phyloP scores from a whole-genome alignment of 495 filamentous ascomycete species.

The Penicillium herquei region DNA sequence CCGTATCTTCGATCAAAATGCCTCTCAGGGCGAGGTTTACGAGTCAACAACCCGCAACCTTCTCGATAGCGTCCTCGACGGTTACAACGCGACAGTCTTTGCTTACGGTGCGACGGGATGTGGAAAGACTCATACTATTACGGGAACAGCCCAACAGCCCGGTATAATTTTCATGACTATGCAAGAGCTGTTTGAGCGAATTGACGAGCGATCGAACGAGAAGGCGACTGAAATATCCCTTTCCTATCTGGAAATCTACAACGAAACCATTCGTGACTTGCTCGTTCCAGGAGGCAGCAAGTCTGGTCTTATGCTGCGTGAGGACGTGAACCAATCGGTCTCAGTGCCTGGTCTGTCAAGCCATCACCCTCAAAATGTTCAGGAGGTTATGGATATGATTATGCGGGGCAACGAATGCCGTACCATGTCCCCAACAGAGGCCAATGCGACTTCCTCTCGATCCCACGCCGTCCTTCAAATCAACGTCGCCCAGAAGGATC shows the following conservation, averaged over 20 bases:
- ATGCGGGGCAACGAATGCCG: slow-evolving; percentile 90
- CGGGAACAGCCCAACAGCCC: slow-evolving; percentile 88
- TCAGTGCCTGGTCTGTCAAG: slow-evolving; percentile 90
- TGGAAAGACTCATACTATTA: slow-evolving; percentile 98
- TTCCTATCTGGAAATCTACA: slow-evolving; percentile 98
- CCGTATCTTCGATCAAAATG: slow-evolving; percentile 93
- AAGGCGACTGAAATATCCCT: slow-evolving; percentile 89
- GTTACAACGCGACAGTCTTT: slow-evolving; percentile 98
- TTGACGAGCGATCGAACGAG: slow-evolving; percentile 77
- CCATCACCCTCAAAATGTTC: slow-evolving; percentile 82
- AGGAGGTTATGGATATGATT: slow-evolving; percentile 99
- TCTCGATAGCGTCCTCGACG: slow-evolving; percentile 92
- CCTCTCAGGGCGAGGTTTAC: slow-evolving; percentile 91
- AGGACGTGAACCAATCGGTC: slow-evolving; percentile 91
- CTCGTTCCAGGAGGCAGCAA: slow-evolving; percentile 85
- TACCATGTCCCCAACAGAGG: slow-evolving; percentile 95
- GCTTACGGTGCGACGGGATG: slow-evolving; percentile 98
- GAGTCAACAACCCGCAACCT: slow-evolving; percentile 86
- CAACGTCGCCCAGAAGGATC: slow-evolving; percentile 89
- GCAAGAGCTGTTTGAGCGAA: slow-evolving; percentile 95
- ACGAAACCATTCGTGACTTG: slow-evolving; percentile 96
- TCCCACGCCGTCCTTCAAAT: slow-evolving; percentile 99
- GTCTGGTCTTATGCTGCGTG: slow-evolving; percentile 84
- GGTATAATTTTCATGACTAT: slow-evolving; percentile 99
- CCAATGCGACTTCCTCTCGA: slow-evolving; percentile 95